Base-by-base conservation (phyloP, 1,284 basidiomycete genomes). In the Sporisorium scitamineum region DNA sequence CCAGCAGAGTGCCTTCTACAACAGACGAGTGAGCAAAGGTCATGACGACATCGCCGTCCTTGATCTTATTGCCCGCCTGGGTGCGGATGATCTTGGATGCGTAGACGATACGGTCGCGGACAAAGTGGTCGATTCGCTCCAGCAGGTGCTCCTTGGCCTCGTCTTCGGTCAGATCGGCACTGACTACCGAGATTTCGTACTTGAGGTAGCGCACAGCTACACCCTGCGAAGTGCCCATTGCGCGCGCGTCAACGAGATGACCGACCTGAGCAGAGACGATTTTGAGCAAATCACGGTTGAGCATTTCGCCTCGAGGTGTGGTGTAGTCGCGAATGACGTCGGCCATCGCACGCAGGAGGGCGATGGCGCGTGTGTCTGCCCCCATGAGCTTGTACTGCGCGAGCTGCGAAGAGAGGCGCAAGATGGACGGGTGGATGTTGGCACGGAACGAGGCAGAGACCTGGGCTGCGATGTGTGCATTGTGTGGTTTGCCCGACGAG, bases 1-100 rank as follows among this genome's bases (percentile, higher is more conserved):
- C 89, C 5, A 98, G 87, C 7, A 99, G 85, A 7, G 94, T 92
- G 71, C 93, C 93, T 85, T 99, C 94, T 3, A 99, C 94, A 0
- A 98, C 91, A 0, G 94, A 97, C 20, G 94, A 94, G 92, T 93
- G 90, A 13, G 94, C 95, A 86, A 94, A 99, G 10, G 95, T 96
- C 51, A 99, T 88, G 64, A 99, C 91, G 20, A 94, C 92, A 86
- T 97, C 94, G 9, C 93, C 94, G 71, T 97, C 90, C 78, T 93
- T 93, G 84, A 99, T 97, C 88, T 98, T 99, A 56, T 91, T 90
- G 1, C 95, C 94, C 56, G 92, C 90, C 56, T 81, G 80, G 70
- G 93, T 91, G 80, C 94, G 91, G 65, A 99, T 99, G 66, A 98
- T 94, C 84, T 95, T 91, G 85, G 93, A 95, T 7, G 97, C 97